Evolutionary conservation across 2,329 filamentous ascomycete genomes (phyloP), one percentile per base, ranked within the genome.

Genomic region (Fusarium graminum): DNA sequence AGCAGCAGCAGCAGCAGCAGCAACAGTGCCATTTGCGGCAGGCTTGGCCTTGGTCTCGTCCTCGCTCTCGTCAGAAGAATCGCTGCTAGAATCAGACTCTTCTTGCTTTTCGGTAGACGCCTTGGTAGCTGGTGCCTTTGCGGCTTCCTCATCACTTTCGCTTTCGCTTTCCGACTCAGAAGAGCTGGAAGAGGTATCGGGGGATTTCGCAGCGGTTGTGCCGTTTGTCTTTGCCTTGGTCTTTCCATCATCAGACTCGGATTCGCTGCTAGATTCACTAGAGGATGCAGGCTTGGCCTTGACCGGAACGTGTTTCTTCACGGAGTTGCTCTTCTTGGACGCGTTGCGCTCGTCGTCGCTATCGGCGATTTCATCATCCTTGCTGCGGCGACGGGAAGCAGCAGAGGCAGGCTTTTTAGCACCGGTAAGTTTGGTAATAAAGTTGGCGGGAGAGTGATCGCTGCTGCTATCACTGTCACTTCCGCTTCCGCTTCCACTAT

Each of bases 331-430:
- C 32, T 73, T 75, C 30, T 71, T 63, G 17, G 73, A 63, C 36
- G 74, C 64, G 44, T 73, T 74, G 53, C 76, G 76, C 60, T 80
- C 79, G 68, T 68, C 76, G 67, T 81, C 78, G 68, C 79, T 81
- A 56, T 81, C 79, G 70, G 78, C 78, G 59, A 81, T 80, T 62
- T 80, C 79, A 22, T 78, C 76, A 41, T 75, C 61, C 65, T 76
- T 76, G 72, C 65, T 72, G 58, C 71, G 74, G 52, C 72, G 74
- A 34, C 57, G 65, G 43, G 65, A 39, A 50, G 66, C 44, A 13
- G 46, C 60, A 46, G 38, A 49, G 41, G 52, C 52, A 52, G 61
- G 29, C 46, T 72, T 73, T n/a, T 50, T 13, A 38, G 65, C 42
- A 43, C 65, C 59, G 38, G 50, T 53, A 36, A 79, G 72, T 58